Conservation (phyloP, 2,329 filamentous ascomycete genomes). For the Colletotrichum aenigma region DNA sequence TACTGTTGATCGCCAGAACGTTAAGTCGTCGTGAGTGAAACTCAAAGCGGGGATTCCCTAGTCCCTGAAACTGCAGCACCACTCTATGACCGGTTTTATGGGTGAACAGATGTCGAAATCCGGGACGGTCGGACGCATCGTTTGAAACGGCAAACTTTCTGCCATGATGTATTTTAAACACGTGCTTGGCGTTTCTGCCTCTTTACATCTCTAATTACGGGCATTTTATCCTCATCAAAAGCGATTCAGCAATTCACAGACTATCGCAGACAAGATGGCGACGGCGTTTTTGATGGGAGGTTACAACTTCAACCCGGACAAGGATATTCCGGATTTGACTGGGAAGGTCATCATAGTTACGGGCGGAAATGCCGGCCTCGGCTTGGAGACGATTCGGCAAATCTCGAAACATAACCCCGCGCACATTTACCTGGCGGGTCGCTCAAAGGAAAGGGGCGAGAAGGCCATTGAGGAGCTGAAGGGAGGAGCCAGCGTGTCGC, state of each 20-base stretch:
- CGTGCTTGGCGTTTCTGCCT: neutral
- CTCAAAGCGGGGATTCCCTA: neutral
- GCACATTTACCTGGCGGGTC: conserved; percentile 22
- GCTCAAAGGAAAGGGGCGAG: conserved; percentile 1
- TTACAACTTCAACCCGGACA: conserved; percentile 8
- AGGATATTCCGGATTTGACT: conserved; percentile 34
- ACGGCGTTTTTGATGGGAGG: conserved; percentile 9
- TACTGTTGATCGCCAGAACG: neutral
- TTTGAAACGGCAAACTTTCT: conserved; percentile 12
- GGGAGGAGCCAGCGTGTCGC: neutral
- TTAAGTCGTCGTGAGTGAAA: neutral
- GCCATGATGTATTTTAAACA: neutral
- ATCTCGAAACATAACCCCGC: conserved; percentile 37
- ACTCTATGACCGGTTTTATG: neutral
- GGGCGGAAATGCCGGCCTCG: conserved; percentile 44
- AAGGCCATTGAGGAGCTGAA: conserved; percentile 3
- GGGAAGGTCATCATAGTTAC: conserved; percentile 42
- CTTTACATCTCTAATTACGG: rapidly evolving
- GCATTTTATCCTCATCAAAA: neutral
- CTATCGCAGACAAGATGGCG: neutral
- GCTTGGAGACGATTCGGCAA: conserved; percentile 40
- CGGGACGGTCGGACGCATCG: conserved; percentile 1
- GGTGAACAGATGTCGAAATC: neutral
- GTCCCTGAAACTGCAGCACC: neutral
- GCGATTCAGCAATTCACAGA: neutral